Percentiles rank a stretch among this genome's conserved stretches.
phyloP scores from a whole-genome alignment of 75 land plant species.

The Picea sitchensis region DNA sequence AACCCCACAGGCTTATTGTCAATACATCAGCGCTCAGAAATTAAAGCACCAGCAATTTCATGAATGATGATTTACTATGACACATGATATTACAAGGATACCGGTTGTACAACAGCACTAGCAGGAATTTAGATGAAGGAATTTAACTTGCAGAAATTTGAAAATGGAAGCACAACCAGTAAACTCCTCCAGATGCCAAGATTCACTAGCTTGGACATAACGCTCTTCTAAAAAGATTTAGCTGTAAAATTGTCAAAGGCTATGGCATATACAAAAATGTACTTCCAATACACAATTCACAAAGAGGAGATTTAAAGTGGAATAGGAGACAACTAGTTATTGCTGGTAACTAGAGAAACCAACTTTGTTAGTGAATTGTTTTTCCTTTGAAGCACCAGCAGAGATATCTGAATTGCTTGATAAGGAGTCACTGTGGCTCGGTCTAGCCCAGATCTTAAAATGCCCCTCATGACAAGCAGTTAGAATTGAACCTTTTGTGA shows the following conservation, averaged over 20 bases:
- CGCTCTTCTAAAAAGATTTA: conserved; percentile 6
- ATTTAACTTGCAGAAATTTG: conserved; percentile 7
- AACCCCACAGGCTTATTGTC: background rate
- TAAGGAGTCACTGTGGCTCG: conserved; percentile 43
- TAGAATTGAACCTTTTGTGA: conserved; percentile 77
- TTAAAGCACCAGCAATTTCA: background rate
- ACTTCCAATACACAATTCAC: conserved; percentile 7
- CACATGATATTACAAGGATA: conserved; percentile 12
- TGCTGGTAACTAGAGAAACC: conserved; percentile 31
- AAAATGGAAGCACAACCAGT: conserved; percentile 5
- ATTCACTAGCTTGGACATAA: conserved; percentile 4
- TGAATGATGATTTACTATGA: conserved; percentile 5
- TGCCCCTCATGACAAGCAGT: conserved; percentile 89
- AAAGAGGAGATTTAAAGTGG: background rate
- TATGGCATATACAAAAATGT: conserved; percentile 6
- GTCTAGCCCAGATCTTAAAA: conserved; percentile 87
- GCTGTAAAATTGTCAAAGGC: conserved; percentile 4
- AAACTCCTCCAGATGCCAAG: conserved; percentile 5
- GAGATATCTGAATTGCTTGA: conserved; percentile 34
- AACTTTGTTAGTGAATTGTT: conserved; percentile 36
- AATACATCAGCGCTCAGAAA: conserved; percentile 1
- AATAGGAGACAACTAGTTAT: conserved; percentile 7
- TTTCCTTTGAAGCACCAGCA: conserved; percentile 48
- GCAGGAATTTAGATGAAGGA: background rate
- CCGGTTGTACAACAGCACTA: conserved; percentile 8